A percentile compares a stretch with the other conserved stretches of the same genome.
Conservation (phyloP, 2,329 filamentous ascomycete species). For the Colletotrichum destructivum region DNA sequence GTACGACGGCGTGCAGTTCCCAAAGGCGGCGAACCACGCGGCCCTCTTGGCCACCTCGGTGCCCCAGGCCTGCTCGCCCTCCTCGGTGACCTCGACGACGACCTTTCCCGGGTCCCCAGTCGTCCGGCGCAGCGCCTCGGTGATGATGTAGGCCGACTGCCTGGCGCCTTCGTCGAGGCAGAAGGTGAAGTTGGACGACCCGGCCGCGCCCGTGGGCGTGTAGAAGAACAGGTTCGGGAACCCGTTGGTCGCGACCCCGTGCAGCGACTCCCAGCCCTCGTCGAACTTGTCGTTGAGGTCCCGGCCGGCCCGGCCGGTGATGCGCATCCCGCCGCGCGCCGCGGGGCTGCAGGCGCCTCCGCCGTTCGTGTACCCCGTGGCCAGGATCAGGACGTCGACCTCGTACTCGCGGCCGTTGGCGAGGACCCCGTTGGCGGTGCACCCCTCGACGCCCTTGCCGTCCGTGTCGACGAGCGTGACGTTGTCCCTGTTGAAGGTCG, state of each 20-base stretch:
- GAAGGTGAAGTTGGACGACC: constrained; percentile 56
- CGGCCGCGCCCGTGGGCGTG: constrained; percentile 56
- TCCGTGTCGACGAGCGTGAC: constrained; percentile 74
- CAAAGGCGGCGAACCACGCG: constrained; percentile 54
- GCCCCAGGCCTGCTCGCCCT: constrained; percentile 65
- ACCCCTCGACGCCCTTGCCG: constrained; percentile 63
- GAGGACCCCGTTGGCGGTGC: constrained; percentile 63
- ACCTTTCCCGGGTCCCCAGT: too few relatives aligned
- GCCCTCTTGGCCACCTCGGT: constrained; percentile 56
- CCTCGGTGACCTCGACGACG: too few relatives aligned
- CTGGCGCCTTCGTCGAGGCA: constrained; percentile 42
- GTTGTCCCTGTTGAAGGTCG: constrained; percentile 70
- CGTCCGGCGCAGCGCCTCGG: too few relatives aligned
- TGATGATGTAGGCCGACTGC: too few relatives aligned
- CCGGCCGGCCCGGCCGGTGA: constrained; percentile 11
- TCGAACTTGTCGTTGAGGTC: too few relatives aligned
- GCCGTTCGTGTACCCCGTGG: constrained; percentile 55
- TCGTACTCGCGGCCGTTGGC: constrained; percentile 63
- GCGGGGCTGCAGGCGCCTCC: constrained; percentile 52
- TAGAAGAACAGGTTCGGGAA: constrained; percentile 71
- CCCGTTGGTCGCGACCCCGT: constrained; percentile 52
- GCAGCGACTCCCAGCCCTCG: too few relatives aligned
- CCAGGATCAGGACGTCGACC: constrained; percentile 56
- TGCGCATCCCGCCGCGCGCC: not conserved
- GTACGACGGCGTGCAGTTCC: not conserved